phyloP scores from a whole-genome alignment of 2,329 filamentous ascomycete genomes.

The Diplocarpon mali region DNA sequence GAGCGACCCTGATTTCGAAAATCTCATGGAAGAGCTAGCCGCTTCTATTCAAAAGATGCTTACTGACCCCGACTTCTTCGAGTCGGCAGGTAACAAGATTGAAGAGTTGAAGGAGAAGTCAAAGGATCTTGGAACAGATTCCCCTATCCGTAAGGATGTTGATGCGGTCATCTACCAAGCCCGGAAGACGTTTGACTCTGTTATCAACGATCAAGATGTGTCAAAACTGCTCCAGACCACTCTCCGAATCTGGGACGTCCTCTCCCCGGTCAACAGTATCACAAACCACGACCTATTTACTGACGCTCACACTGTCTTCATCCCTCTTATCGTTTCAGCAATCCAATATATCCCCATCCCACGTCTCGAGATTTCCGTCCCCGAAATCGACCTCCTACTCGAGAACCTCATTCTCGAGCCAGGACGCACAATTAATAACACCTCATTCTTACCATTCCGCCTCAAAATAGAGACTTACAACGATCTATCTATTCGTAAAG shows the following conservation, averaged over 20 bases:
- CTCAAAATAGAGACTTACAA: conserved; percentile 76
- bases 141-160: conserved; percentile 60
- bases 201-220: conserved; percentile 62
- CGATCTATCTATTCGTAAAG: conserved; percentile 75
- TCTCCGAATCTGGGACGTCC: conserved; percentile 53
- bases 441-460: conserved; percentile 80
- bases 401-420: conserved; percentile 90
- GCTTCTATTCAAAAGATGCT: conserved; percentile 69
- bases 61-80: conserved; percentile 77
- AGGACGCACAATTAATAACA: conserved; percentile 70
- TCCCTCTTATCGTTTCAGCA: conserved; percentile 64
- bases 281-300: conserved; percentile 61
- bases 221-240: conserved; percentile 57
- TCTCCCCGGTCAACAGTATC: conserved; percentile 54
- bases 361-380: conserved; percentile 75
- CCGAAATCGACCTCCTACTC: conserved; percentile 72
- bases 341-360: conserved; percentile 87
- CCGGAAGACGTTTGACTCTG: conserved; percentile 55
- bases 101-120: conserved; percentile 40
- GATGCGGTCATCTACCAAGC: conserved; percentile 60
- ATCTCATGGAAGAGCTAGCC: conserved; percentile 61
- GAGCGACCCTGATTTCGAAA: conserved; percentile 73
- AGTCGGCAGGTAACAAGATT: conserved; percentile 48
- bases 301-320: conserved; percentile 69
- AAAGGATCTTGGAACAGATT: conserved; percentile 54